Evolutionary conservation across 1,284 basidiomycete species (phyloP).

Genomic region (Pterulicium gracile): DNA sequence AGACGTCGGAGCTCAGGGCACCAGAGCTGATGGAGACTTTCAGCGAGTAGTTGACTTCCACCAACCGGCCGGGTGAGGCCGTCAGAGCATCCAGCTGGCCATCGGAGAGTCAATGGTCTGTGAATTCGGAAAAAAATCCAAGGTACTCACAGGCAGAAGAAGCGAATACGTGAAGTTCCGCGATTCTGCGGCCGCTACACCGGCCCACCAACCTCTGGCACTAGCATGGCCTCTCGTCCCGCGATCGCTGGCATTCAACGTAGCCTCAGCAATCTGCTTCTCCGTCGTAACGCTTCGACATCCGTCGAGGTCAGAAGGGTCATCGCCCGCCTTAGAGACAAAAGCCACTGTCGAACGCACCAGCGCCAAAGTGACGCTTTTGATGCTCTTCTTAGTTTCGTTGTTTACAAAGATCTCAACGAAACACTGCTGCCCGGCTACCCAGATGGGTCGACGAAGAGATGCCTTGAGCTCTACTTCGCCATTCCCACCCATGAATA

Average conservation of each 20-base stretch:
- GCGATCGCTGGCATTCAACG: conserved; percentile 56
- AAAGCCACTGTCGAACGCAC: conserved; percentile 66
- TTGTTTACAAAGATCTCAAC: conserved; percentile 68
- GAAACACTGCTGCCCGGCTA: conserved; percentile 78
- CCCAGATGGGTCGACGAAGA: conserved; percentile 72
- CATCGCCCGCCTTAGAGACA: conserved; percentile 16
- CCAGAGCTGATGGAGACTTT: conserved; percentile 62
- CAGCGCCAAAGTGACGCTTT: conserved; percentile 58
- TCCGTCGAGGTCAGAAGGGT: conserved; percentile 33
- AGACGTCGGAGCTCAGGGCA: conserved; percentile 52
- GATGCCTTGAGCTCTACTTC: conserved; percentile 66
- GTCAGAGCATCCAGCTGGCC: conserved; percentile 63
- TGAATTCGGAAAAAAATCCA: conserved; percentile 5
- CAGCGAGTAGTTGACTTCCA: conserved; percentile 76
- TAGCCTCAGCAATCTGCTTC: conserved; percentile 57
- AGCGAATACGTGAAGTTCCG: conserved; percentile 55
- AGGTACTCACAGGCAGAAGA: conserved; percentile 58
- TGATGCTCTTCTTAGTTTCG: conserved; percentile 65
- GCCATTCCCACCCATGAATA: conserved; percentile 56
- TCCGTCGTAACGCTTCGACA: conserved; percentile 50
- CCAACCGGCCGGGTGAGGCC: conserved; percentile 60
- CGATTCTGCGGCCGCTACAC: conserved; percentile 55
- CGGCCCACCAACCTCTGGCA: conserved; percentile 83
- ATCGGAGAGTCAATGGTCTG: conserved; percentile 1
- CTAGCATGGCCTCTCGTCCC: conserved; percentile 62